Base-by-base conservation (phyloP, 208 protist genomes). In the Leishmania aethiopica region DNA sequence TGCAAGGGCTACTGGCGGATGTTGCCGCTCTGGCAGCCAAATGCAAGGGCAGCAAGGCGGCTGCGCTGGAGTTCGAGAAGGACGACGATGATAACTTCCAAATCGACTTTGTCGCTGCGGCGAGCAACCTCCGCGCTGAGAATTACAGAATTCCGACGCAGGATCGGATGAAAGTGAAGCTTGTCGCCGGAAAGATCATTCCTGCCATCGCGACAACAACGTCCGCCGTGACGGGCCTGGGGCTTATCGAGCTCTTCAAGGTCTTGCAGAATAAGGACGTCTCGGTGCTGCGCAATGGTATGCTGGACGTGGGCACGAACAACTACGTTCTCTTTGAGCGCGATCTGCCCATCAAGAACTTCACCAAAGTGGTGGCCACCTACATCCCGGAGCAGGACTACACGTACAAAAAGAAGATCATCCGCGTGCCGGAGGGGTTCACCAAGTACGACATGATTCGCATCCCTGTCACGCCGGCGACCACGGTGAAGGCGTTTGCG, bases 121-220 rank as follows among this genome's bases (percentile, higher is more conserved):
- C 88, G 28, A 94, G 96, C 80, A 99, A 99, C 88, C 84, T 99
- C 75, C 89, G 98, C 40, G 98, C 98, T 11, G 74, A 37, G 8
- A 98, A 98, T 87, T 99, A 99, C 85, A 83, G 80, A 10, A 99
- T 99, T 75, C 90, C 96, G 11, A 90, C 92, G 42, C 91, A 91
- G 35, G 95, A 98, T 79, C 86, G 91, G 49, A 88, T 95, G 85
- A 95, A 97, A 79, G 97, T 97, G 70, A 99, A 99, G 83, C 86
- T 96, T 51, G 95, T 99, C 73, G 98, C 99, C 4, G 99, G 99
- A 51, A 99, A 99, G 84, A 99, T 99, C 86, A 99, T 99, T 79
- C 99, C 99, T n/a, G 99, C 99, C 25, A 99, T 99, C 84, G 98
- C 99, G 57, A 99, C 99, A 2, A 99, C 99, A 10, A 99, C 99